phyloP scores from a whole-genome alignment of 176 grass and related monocot species.

The Oryza rufipogon region DNA sequence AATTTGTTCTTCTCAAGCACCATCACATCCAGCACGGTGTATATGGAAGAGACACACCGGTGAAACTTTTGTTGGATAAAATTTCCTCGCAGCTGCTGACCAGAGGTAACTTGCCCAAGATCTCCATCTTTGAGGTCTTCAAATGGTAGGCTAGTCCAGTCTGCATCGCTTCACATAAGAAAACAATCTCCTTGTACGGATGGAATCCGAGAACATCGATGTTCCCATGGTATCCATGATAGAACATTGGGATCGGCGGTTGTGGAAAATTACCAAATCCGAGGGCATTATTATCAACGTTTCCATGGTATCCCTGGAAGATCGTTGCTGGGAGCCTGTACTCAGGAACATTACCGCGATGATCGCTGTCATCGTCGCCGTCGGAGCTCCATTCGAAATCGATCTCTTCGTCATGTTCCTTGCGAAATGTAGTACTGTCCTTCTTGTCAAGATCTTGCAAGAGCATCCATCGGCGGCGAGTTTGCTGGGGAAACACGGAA shows the following conservation, averaged over 20 bases:
- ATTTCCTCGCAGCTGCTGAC: neutral
- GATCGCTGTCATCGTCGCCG: too few species aligned
- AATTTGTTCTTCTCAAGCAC: neutral
- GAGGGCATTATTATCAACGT: too few species aligned
- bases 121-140: neutral
- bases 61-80: neutral
- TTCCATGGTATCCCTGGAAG: too few species aligned
- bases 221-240: rapidly evolving
- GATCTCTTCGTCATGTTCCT: neutral
- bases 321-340: too few species aligned
- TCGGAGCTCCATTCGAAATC: neutral
- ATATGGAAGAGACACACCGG: neutral
- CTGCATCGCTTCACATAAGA: neutral
- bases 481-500: neutral
- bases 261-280: neutral
- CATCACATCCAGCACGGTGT: constrained; percentile 5
- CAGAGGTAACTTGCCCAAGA: neutral
- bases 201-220: neutral
- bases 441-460: neutral
- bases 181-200: neutral
- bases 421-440: neutral
- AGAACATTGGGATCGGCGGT: neutral
- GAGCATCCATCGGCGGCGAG: neutral
- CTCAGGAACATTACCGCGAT: too few species aligned
- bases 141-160: neutral